Conservation (phyloP, 2,329 filamentous ascomycete species). For the Pyricularia sp. region DNA sequence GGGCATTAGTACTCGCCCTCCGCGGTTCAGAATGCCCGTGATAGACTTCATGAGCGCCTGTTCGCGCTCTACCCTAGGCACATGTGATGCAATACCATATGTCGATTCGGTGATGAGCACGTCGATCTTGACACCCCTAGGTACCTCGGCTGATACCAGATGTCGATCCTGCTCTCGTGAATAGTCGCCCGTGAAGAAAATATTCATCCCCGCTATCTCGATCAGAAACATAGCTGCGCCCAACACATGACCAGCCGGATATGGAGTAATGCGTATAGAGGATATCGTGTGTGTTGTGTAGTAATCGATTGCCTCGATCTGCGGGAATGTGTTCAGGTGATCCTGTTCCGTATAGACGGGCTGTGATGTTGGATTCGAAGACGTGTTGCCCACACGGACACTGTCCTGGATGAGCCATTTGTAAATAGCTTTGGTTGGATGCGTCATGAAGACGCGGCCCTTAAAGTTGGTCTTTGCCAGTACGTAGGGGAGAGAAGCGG, state of each 20-base stretch:
- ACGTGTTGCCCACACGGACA: constrained; percentile 70
- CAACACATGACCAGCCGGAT: constrained; percentile 93
- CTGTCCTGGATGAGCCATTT: constrained; percentile 99
- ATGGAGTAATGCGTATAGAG: constrained; percentile 91
- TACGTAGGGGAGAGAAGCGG: constrained; percentile 95
- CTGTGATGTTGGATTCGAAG: constrained; percentile 50
- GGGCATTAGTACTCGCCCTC: constrained; percentile 83
- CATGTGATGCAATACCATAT: constrained; percentile 88
- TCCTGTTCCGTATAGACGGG: constrained; percentile 91
- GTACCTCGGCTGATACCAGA: constrained; percentile 85
- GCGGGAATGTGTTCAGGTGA: constrained; percentile 81
- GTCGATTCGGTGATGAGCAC: constrained; percentile 96
- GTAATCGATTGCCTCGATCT: constrained; percentile 96
- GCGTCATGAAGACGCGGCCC: constrained; percentile 96
- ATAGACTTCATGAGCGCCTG: constrained; percentile 92
- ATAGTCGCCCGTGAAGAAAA: constrained; percentile 96
- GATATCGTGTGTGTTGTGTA: constrained; percentile 96
- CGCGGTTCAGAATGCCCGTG: constrained; percentile 78
- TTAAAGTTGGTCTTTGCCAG: constrained; percentile 96
- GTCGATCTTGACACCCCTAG: constrained; percentile 79
- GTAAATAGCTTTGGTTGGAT: constrained; percentile 98
- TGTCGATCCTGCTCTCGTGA: constrained; percentile 91
- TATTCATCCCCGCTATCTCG: constrained; percentile 91
- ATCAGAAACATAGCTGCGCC: constrained; percentile 97
- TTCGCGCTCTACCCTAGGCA: constrained; percentile 81